Conservation (phyloP, 176 grass and related monocot genomes). For the sorghum (Sorghum bicolor) region Sorghum_bicolor_NCBIv3 NC_012877.2:4349001-4349500, state of each 20-base stretch:
- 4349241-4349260: slow-evolving; percentile 10
- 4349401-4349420: slow-evolving; percentile 78
- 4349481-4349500: slow-evolving; percentile 8
- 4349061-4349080: slow-evolving; percentile 69
- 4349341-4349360: slow-evolving; percentile 88
- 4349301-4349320: not conserved
- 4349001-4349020: slow-evolving; percentile 68
- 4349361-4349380: slow-evolving; percentile 80
- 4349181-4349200: slow-evolving; percentile 84
- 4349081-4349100: slow-evolving; percentile 48
- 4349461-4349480: slow-evolving; percentile 12
- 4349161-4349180: slow-evolving; percentile 90
- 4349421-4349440: slow-evolving; percentile 71
- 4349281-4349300: not conserved
- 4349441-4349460: slow-evolving; percentile 58
- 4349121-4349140: slow-evolving; percentile 71
- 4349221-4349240: not conserved
- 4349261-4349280: slow-evolving; percentile 12
- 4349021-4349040: slow-evolving; percentile 60
- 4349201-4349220: slow-evolving; percentile 84
- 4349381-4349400: slow-evolving; percentile 89
- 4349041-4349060: slow-evolving; percentile 63
- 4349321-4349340: slow-evolving; percentile 36
- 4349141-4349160: slow-evolving; percentile 76
- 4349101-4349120: slow-evolving; percentile 67